Conservation (phyloP, 2,329 filamentous ascomycete species). For the Botrytis cinerea region DNA sequence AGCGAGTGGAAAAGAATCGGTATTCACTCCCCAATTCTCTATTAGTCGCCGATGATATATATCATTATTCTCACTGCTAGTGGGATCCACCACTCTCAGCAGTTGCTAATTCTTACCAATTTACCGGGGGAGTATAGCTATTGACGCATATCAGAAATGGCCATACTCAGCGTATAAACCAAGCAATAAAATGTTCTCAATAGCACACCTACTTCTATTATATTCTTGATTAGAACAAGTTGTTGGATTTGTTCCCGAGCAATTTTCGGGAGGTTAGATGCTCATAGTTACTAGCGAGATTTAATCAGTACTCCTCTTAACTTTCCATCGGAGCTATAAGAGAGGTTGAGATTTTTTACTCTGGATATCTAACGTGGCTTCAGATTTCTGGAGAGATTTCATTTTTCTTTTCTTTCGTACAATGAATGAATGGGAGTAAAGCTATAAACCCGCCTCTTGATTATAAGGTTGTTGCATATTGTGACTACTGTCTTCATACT, state of each 20-base stretch:
- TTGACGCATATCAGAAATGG: accelerated
- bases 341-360: accelerated
- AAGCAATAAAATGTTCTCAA: background rate
- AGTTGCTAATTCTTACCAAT: too few species aligned
- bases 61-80: background rate
- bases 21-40: accelerated
- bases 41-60: background rate
- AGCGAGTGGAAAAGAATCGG: background rate
- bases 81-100: too few species aligned
- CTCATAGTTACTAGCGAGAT: background rate
- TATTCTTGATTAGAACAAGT: background rate
- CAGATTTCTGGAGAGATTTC: background rate
- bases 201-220: too few species aligned
- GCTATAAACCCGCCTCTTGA: too few species aligned
- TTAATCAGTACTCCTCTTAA: too few species aligned
- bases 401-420: background rate
- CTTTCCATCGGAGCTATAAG: background rate
- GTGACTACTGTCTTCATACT: too few species aligned
- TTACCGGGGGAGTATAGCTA: too few species aligned
- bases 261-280: background rate
- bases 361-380: background rate
- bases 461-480: too few species aligned
- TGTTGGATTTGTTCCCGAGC: background rate
- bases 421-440: too few species aligned
- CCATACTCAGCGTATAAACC: background rate